Base-by-base conservation (phyloP, 179 eudicot species). In the Gypsophila paniculata region DNA sequence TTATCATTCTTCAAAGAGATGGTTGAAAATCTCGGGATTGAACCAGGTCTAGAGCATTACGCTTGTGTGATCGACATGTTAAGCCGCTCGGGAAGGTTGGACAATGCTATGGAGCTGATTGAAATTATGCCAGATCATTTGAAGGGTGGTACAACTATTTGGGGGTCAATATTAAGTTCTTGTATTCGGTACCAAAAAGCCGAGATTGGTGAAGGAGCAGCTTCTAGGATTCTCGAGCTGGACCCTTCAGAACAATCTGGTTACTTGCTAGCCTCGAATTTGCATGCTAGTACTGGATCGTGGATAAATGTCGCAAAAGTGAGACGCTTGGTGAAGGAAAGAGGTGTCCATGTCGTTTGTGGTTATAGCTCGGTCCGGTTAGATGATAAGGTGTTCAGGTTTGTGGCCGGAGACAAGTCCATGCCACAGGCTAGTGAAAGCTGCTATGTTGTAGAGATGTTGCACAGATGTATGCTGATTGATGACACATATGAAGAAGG, bases 21-120 rank as follows among this genome's bases (percentile, higher is more conserved):
- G 79, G 65, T 87, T 51, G 64, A 73, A 34, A 81, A 84, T 46
- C 53, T 79, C 42, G 69, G 73, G 14, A 74, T 70, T 54, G 77
- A 85, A 77, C 82, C 86, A 19, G 68, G 81, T 39, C 17, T 79
- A 61, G 92, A 89, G 80, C 93, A 93, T 76, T 90, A 82, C 73
- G 90, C 96, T 15, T 89, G 98, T 80, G 49, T 93, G 54, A 89
- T 93, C 51, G 96, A 93, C 75, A 77, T 91, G 85, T 71, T 93
- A 69, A 90, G 89, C 39, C 78, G 96, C 23, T 85, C 89, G 60
- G 98, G 96, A 58, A 80, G 81, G 57, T 80, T 93, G 34, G 89
- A 87, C 25, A 70, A 54, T 65, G 95, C 93, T 38, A 64, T 80
- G 79, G 85, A 85, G 23, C 23, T 93, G 70, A 78, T 90, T 14